A percentile compares a stretch with the other conserved stretches of the same genome.
phyloP scores from a whole-genome alignment of 306 rosid genomes.

The Purshia tridentata region DNA sequence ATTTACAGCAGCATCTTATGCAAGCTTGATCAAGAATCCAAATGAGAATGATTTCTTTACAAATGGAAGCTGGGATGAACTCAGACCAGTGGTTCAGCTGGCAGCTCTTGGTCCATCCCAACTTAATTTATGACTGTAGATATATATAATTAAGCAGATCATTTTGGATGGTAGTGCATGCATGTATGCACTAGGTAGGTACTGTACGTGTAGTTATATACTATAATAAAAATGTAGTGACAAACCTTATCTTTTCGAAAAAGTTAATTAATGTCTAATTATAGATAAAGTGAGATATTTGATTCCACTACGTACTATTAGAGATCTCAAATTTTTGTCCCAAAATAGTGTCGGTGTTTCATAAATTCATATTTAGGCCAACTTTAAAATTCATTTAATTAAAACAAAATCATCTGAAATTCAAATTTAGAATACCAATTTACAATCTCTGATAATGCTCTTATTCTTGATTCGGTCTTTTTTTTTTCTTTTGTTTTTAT shows the following conservation, averaged over 20 bases:
- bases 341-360: too few relatives aligned
- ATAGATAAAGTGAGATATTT: too few relatives aligned
- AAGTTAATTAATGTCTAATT: too few relatives aligned
- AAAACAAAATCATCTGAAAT: too few relatives aligned
- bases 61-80: constrained; percentile 71
- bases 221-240: neutral
- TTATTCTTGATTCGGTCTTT: too few relatives aligned
- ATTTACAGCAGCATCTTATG: constrained; percentile 26
- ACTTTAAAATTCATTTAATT: too few relatives aligned
- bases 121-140: constrained; percentile 34
- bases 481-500: too few relatives aligned
- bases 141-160: neutral
- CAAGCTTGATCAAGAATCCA: constrained; percentile 43
- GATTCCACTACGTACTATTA: too few relatives aligned
- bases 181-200: neutral
- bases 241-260: neutral
- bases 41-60: constrained; percentile 38
- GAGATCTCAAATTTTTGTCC: too few relatives aligned
- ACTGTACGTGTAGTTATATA: neutral
- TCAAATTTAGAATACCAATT: too few relatives aligned
- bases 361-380: too few relatives aligned
- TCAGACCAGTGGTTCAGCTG: constrained; percentile 57
- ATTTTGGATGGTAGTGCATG: neutral
- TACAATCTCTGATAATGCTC: too few relatives aligned
- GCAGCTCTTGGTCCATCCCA: constrained; percentile 41